phyloP scores from a whole-genome alignment of 345 rosid genomes.

The Populus davidiana region DNA sequence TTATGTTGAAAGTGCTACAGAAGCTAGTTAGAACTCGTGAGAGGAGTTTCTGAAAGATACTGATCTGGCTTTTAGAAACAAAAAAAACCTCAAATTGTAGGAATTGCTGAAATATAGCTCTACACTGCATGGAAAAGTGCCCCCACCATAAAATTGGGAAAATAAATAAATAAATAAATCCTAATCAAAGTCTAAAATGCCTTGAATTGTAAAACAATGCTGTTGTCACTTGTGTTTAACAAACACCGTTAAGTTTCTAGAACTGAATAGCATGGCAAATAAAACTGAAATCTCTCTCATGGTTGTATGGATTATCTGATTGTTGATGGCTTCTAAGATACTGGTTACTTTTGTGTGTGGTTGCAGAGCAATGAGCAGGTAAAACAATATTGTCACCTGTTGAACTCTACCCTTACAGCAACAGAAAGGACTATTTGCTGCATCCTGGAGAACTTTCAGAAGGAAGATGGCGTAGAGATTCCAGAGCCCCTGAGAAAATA shows the following conservation, averaged over 20 bases:
- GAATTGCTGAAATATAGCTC: neutral
- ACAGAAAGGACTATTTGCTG: constrained; percentile 94
- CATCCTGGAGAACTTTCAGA: constrained; percentile 89
- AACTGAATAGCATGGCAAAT: neutral
- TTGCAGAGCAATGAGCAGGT: constrained; percentile 74
- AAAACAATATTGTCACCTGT: constrained; percentile 76
- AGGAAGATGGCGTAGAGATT: constrained; percentile 72
- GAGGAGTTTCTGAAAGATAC: neutral
- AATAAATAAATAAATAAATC: too few relatives aligned
- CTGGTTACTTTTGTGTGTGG: neutral
- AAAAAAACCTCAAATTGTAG: neutral
- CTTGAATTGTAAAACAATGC: neutral
- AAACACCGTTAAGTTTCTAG: neutral
- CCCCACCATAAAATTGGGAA: neutral
- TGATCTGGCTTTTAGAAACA: neutral
- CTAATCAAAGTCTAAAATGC: neutral
- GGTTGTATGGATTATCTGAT: neutral
- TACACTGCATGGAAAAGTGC: neutral
- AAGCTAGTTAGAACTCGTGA: neutral
- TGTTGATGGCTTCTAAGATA: neutral
- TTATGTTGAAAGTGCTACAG: neutral
- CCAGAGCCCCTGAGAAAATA: constrained; percentile 63
- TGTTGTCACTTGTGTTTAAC: neutral
- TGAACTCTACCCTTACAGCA: constrained; percentile 92
- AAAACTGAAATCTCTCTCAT: neutral